Conservation (phyloP, 257 asterid genomes). For the Orobanche coerulescens region DNA sequence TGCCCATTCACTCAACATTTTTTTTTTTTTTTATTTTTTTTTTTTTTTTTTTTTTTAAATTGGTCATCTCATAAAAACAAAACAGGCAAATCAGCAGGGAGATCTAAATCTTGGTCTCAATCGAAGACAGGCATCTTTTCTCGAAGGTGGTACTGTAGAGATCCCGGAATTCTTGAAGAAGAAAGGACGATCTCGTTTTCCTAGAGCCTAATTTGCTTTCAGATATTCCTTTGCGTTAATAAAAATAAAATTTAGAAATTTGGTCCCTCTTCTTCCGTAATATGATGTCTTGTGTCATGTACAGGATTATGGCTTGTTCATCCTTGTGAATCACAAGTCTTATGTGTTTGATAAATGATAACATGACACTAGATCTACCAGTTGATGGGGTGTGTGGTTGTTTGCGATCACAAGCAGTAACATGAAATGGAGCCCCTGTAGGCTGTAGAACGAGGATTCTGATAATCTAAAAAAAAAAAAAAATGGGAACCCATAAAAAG, state of each 20-base stretch:
- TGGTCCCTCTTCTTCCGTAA: neutral
- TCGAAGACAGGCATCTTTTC: constrained; percentile 59
- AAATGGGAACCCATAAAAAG: too few species aligned
- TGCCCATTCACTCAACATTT: neutral
- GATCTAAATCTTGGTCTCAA: constrained; percentile 49
- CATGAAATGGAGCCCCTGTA: constrained; percentile 13
- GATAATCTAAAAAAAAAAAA: too few species aligned
- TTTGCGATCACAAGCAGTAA: constrained; percentile 6
- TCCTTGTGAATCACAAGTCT: constrained; percentile 22
- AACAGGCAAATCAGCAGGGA: constrained; percentile 69
- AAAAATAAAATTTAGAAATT: constrained; percentile 4
- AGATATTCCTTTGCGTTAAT: neutral
- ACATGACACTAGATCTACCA: neutral
- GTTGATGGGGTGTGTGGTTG: constrained; percentile 9
- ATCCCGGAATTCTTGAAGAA: constrained; percentile 86
- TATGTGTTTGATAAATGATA: neutral
- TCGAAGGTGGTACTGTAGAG: constrained; percentile 66
- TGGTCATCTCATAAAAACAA: constrained; percentile 4
- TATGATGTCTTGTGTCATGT: constrained; percentile 17
- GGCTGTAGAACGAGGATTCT: too few species aligned
- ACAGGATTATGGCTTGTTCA: constrained; percentile 31
- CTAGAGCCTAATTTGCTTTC: constrained; percentile 47
- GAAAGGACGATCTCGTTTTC: constrained; percentile 79
- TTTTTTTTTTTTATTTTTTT: neutral
- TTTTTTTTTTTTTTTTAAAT: neutral